Base-by-base conservation (phyloP, 805 yeast genomes). In the Sugiyamaella smithiae region DNA sequence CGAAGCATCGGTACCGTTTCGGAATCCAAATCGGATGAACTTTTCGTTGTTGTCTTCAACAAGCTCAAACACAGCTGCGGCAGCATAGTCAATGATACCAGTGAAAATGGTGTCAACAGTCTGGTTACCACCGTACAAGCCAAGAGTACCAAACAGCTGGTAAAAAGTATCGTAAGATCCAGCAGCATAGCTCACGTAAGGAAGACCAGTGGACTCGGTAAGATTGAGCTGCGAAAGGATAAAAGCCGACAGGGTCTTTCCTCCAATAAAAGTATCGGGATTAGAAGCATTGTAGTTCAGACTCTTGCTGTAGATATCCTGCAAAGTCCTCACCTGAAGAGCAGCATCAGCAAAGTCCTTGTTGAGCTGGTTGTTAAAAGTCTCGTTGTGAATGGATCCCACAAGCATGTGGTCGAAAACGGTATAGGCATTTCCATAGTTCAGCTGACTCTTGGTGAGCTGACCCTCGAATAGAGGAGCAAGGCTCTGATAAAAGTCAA, bases 41-140 rank as follows among this genome's bases (percentile, higher is more conserved):
- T 58, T 57, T 51, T 63, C 60, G 28, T 55, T 55, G 22, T 60
- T 51, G 22, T 50, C 46, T 11, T 60, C 57, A 35, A 56, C 52
- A 25, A 75, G 59, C 46, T 75, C 80, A 60, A 71, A 73, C n/a
- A 73, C 76, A 36, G 67, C 60, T 2, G 74, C 65, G 11, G 76
- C 58, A 37, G 76, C 78, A 55, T 75, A 75, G 40, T 69, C 67
- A 50, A 77, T 76, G 68, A 75, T 67, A 19, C 76, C 76, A 12
- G 73, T 71, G 62, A 74, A 75, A 28, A 54, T 54, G 16, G 22
- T 37, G 9, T 33, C 37, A 11, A 47, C 42, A 45, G 66, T 58
- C 47, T 60, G 67, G 26, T 66, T 61, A n/a, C 59, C 61, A 23
- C 56, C 38, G 53, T 67, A 60, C 50, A 74, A 55, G 24, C 67